A percentile compares a stretch with the other conserved stretches of the same genome.
phyloP scores from a whole-genome alignment of 2,329 filamentous ascomycete species.

The Trichophaea hybrida region DNA sequence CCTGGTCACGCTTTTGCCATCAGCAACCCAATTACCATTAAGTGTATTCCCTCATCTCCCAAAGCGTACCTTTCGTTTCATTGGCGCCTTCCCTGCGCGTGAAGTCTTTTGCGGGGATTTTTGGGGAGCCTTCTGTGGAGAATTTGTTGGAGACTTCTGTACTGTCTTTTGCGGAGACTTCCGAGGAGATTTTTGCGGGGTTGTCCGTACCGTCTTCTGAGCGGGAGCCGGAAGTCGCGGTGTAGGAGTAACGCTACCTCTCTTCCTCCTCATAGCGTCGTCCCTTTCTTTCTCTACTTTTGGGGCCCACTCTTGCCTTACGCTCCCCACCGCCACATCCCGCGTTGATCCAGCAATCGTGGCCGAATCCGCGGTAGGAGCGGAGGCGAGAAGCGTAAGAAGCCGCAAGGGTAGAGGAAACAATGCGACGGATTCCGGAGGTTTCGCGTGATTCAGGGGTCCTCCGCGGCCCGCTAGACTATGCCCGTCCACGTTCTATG shows the following conservation, averaged over 20 bases:
- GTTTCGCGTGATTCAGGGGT: neutral
- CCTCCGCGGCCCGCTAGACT: neutral
- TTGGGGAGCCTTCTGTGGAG: neutral
- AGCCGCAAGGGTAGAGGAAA: conserved; percentile 22
- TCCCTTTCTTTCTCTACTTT: neutral
- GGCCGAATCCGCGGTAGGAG: conserved; percentile 16
- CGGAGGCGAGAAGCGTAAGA: conserved; percentile 24
- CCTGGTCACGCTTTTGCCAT: conserved; percentile 29
- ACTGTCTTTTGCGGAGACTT: neutral
- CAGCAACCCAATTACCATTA: conserved; percentile 27
- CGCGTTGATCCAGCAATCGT: conserved; percentile 18
- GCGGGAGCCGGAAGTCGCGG: neutral
- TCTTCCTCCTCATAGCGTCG: neutral
- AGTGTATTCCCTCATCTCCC: neutral
- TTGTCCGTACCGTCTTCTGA: neutral
- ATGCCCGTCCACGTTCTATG: conserved; percentile 4
- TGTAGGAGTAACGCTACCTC: neutral
- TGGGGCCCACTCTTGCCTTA: conserved; percentile 1
- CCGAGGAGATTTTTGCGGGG: conserved; percentile 2
- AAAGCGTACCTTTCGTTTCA: conserved; percentile 19
- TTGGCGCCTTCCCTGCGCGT: conserved; percentile 8
- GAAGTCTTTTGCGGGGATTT: neutral
- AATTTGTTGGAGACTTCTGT: neutral
- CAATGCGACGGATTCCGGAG: conserved; percentile 21
- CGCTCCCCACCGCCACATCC: conserved; percentile 17